These are phyloP conservation scores for Pulveroboletus sp. DNA, from an alignment of 1,284 basidiomycete species.

Conservation along the genomic window DNA sequence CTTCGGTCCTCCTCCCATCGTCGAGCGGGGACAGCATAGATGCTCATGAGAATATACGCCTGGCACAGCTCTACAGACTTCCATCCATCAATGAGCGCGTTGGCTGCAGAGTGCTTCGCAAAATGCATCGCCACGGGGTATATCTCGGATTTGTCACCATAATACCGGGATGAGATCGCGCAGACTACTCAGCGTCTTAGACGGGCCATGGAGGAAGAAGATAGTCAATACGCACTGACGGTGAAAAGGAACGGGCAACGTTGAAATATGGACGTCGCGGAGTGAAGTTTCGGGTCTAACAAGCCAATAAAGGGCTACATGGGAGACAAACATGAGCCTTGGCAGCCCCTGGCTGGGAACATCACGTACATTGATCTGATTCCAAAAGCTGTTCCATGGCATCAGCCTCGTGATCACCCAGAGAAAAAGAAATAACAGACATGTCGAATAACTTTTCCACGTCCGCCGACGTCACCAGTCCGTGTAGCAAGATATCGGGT, in stretches of 20 bases:
- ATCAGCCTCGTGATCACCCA: slow-evolving; percentile 9
- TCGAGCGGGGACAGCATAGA: slow-evolving; percentile 75
- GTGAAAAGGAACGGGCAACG: slow-evolving; percentile 83
- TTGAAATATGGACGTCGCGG: slow-evolving; percentile 68
- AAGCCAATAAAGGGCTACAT: slow-evolving; percentile 70
- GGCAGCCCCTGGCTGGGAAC: background rate
- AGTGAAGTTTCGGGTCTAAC: slow-evolving; percentile 73
- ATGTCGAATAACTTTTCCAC: slow-evolving; percentile 84
- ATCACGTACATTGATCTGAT: slow-evolving; percentile 62
- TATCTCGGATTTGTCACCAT: slow-evolving; percentile 72
- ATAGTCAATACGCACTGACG: slow-evolving; percentile 56
- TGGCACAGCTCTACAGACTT: slow-evolving; percentile 65
- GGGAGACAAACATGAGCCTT: slow-evolving; percentile 1
- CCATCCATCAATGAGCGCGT: slow-evolving; percentile 78
- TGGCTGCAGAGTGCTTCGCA: slow-evolving; percentile 78
- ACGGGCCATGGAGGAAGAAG: background rate
- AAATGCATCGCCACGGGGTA: slow-evolving; percentile 88
- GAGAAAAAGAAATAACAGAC: slow-evolving; percentile 46
- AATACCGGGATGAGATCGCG: slow-evolving; percentile 75
- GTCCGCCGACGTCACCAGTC: slow-evolving; percentile 76
- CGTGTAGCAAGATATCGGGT: slow-evolving; percentile 81
- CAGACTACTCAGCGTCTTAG: slow-evolving; percentile 52
- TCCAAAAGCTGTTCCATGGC: slow-evolving; percentile 54
- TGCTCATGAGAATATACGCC: slow-evolving; percentile 73
- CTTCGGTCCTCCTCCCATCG: slow-evolving; percentile 83